Percentiles rank a stretch among this genome's conserved stretches.
These are phyloP conservation scores for Brachypodium distachyon DNA, from an alignment of 202 grass and related monocot genomes.

Conservation along the genomic window DNA sequence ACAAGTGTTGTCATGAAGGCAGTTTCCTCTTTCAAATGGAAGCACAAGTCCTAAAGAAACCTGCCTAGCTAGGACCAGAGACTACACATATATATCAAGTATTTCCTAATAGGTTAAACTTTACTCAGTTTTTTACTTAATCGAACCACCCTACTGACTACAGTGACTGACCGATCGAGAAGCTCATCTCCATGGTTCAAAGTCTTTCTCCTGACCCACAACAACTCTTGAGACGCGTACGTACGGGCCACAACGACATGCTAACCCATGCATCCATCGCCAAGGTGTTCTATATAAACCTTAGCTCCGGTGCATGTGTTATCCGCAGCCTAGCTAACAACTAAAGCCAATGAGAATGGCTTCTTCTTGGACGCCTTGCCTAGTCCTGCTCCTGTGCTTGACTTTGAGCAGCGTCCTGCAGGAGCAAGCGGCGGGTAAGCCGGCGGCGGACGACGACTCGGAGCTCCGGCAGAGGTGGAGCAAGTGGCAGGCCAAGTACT, in stretches of 20 bases:
- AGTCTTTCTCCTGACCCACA: background rate
- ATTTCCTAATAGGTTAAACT: background rate
- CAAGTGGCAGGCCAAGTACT: background rate
- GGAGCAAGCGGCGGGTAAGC: background rate
- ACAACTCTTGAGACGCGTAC: background rate
- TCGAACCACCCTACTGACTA: background rate
- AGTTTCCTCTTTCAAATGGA: too few relatives aligned
- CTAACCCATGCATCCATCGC: background rate
- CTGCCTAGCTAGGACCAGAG: too few relatives aligned
- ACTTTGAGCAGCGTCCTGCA: background rate
- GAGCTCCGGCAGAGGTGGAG: background rate
- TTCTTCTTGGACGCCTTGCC: background rate
- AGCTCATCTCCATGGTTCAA: background rate
- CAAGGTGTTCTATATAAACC: background rate
- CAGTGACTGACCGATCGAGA: background rate
- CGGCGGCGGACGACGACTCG: background rate
- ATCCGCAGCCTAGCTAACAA: too few relatives aligned
- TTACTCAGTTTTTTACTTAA: background rate
- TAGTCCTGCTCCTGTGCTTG: background rate
- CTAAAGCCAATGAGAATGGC: background rate
- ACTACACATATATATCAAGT: too few relatives aligned
- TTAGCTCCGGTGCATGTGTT: background rate
- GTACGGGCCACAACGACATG: background rate
- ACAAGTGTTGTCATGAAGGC: too few relatives aligned
- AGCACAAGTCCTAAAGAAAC: too few relatives aligned